Percentiles rank a stretch among this genome's conserved stretches.
These are phyloP conservation scores for Pelargonium nanum DNA, from an alignment of 345 rosid species.

Conservation along the genomic window DNA sequence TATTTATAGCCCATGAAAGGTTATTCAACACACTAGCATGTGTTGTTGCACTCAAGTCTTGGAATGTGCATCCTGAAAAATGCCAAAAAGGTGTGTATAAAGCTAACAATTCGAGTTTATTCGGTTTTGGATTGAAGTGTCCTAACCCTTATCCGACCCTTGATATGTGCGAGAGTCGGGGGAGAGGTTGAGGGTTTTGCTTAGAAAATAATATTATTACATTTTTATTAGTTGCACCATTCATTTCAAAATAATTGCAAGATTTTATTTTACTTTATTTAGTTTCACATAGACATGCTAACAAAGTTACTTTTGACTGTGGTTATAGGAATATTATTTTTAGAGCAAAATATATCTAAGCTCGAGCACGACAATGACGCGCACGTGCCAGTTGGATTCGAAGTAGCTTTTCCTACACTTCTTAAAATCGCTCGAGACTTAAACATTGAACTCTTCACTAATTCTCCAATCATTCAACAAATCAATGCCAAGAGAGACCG, in stretches of 20 bases:
- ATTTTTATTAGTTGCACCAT: too few species aligned
- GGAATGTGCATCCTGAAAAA: conserved; percentile 64
- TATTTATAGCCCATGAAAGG: conserved; percentile 75
- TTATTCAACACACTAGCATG: conserved; percentile 80
- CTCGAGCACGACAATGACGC: conserved; percentile 57
- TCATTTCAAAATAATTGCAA: neutral
- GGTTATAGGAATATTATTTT: conserved; percentile 52
- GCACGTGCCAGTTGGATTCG: conserved; percentile 96
- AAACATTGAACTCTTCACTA: conserved; percentile 43
- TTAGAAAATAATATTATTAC: too few species aligned
- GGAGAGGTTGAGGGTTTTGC: too few species aligned
- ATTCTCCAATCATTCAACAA: conserved; percentile 43
- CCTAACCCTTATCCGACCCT: conserved; percentile 1
- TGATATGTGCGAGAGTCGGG: neutral
- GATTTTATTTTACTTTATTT: neutral
- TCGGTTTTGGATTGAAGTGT: neutral
- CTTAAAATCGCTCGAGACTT: conserved; percentile 51
- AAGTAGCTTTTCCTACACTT: conserved; percentile 85
- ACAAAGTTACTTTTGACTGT: too few species aligned
- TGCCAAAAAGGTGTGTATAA: conserved; percentile 43
- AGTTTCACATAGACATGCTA: too few species aligned
- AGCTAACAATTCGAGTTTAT: neutral
- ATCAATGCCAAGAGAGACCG: conserved; percentile 49
- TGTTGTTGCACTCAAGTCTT: conserved; percentile 62
- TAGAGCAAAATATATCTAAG: conserved; percentile 50